phyloP scores from a whole-genome alignment of 441 rosid species.

The Aquilaria agallochum region DNA sequence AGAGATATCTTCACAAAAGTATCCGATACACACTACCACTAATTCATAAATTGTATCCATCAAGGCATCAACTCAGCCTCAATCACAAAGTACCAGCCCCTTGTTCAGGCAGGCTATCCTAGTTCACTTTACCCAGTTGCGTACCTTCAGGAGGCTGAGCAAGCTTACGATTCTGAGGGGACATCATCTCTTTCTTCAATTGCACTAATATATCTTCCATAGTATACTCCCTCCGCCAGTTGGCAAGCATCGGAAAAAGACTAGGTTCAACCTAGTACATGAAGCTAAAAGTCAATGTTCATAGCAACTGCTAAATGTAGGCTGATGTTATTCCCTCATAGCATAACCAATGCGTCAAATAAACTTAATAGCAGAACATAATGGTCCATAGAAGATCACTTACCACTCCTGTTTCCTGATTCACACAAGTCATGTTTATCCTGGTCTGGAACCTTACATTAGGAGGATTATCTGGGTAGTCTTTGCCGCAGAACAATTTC shows the following conservation, averaged over 20 bases:
- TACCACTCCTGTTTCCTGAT: conserved; percentile 66
- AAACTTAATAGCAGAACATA: background rate
- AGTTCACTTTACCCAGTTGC: background rate
- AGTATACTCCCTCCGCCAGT: conserved; percentile 62
- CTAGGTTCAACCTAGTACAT: conserved; percentile 56
- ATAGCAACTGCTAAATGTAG: no score
- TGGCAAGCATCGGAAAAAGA: conserved; percentile 60
- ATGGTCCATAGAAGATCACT: conserved; percentile 8
- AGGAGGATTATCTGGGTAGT: conserved; percentile 70
- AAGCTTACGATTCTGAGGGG: conserved; percentile 70
- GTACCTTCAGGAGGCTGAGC: conserved; percentile 78
- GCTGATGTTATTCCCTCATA: background rate
- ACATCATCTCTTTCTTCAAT: conserved; percentile 70
- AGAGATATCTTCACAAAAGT: background rate
- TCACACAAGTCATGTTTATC: conserved; percentile 66
- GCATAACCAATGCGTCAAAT: background rate
- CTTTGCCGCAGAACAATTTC: conserved; percentile 63
- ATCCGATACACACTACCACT: background rate
- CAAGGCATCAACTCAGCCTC: no score
- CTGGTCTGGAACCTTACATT: conserved; percentile 62
- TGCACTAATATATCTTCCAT: conserved; percentile 68
- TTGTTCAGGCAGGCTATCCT: no score
- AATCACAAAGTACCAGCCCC: no score
- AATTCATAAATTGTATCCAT: no score
- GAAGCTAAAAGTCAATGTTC: conserved; percentile 2